Evolutionary conservation across 192 early-diverging fungal genomes (phyloP).

Genomic region (Backusella psychrophila): DNA sequence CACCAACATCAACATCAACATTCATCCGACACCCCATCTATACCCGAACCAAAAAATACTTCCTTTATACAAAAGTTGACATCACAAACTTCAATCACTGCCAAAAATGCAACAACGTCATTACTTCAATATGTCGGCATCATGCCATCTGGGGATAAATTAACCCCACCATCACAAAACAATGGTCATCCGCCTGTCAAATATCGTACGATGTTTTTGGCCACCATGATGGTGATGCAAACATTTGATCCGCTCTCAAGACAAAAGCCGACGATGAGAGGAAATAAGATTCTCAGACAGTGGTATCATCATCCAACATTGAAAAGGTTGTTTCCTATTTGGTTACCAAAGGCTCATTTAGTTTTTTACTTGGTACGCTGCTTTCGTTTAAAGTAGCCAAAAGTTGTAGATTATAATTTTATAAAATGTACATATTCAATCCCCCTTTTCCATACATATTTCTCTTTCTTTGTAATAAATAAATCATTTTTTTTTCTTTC

Average conservation of each 20-base stretch:
- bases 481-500: neutral
- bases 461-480: neutral
- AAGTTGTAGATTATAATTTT: neutral
- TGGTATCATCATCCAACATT: neutral
- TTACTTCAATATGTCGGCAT: neutral
- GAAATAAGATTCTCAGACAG: neutral
- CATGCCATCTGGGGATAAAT: neutral
- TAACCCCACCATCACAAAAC: neutral
- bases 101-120: neutral
- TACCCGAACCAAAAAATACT: neutral
- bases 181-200: neutral
- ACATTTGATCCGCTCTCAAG: neutral
- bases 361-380: neutral
- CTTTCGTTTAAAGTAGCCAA: neutral
- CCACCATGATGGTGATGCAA: neutral
- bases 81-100: neutral
- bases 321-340: neutral
- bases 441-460: neutral
- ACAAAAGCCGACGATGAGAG: neutral
- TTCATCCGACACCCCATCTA: neutral
- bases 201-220: constrained; percentile 7
- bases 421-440: neutral
- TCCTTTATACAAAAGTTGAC: neutral
- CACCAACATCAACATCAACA: neutral
- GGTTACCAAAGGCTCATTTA: neutral